Base-by-base conservation (phyloP, 306 rosid species). In the Lathyrus tuberosus region DNA sequence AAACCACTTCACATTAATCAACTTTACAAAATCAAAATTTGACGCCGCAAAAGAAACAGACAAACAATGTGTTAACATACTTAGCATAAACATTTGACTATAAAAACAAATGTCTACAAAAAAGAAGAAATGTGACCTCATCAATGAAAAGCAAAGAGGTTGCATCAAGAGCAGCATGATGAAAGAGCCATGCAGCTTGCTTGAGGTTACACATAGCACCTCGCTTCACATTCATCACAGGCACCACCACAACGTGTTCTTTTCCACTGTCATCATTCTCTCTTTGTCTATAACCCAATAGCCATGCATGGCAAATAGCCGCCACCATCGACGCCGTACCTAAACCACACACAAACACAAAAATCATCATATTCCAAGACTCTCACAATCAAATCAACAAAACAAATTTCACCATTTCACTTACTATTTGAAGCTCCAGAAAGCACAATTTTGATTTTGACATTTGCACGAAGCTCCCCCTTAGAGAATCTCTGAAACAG, bases 281-380 rank as follows among this genome's bases (percentile, higher is more conserved):
- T 71, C 62, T 82, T 75, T 71, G 46, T 56, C 89, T 79, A 62
- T 84, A 77, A 72, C 79, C 85, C 82, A 85, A 60, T 8, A 92
- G 75, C 96, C 96, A 92, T 2, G 93, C 83, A 6, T 87, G 86
- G 62, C 98, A 89, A 64, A 92, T 80, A 5, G 95, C 89, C 1
- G 96, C 89, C 65, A 85, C 92, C 96, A 92, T 89, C 7, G 98
- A 86, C 60, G 92, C 79, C 5, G 96, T 85, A 75, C 95, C 95
- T 89, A 64, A 74, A 84, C 78, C 73, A 71, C 35, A 30, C 24
- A 53, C 77, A 73, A 38, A 73, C 5, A n/a, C n/a, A 52, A 31
- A 67, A 33, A 0, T 15, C 60, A 41, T 47, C 64, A 59, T 16
- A 6, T 57, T 62, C 62, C 51, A 60, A 26, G 59, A 65, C 46